phyloP scores from a whole-genome alignment of 768 basidiomycete genomes.

The Multifurca ochricompacta region DNA sequence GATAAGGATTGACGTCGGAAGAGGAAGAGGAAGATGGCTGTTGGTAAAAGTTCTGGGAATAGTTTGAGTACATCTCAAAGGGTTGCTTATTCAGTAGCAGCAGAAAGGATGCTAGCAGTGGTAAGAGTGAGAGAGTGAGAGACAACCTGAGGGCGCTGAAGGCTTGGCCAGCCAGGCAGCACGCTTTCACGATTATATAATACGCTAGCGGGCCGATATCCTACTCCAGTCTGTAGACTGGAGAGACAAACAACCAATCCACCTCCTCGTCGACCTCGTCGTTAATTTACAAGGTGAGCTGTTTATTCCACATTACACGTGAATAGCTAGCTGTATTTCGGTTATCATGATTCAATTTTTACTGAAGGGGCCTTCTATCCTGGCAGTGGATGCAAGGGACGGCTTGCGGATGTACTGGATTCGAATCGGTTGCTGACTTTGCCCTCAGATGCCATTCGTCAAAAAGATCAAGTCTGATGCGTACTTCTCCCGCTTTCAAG shows the following conservation, averaged over 20 bases:
- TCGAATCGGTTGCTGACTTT: constrained; percentile 9
- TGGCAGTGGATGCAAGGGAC: constrained; percentile 26
- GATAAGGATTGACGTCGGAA: constrained; percentile 71
- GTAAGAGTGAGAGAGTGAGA: background rate
- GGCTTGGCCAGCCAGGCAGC: too few species aligned
- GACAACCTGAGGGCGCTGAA: too few species aligned
- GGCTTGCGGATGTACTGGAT: constrained; percentile 3
- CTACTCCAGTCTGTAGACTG: background rate
- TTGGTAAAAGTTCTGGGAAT: constrained; percentile 38
- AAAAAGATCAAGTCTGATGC: constrained; percentile 94
- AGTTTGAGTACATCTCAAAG: constrained; percentile 39
- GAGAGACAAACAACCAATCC: background rate
- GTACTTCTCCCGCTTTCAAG: constrained; percentile 98
- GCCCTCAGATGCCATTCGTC: constrained; percentile 82
- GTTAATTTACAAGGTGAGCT: constrained; percentile 8
- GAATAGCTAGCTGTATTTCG: background rate
- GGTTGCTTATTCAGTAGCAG: background rate
- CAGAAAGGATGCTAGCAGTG: background rate
- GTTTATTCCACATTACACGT: background rate
- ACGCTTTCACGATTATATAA: constrained; percentile 18
- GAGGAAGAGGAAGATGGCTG: constrained; percentile 17
- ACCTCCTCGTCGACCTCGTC: constrained; percentile 2
- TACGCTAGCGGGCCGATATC: background rate
- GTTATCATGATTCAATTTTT: background rate
- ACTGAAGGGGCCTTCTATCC: constrained; percentile 28